Evolutionary conservation across 139 green algal species (phyloP).

Genomic region (Trebouxia sp.): DNA sequence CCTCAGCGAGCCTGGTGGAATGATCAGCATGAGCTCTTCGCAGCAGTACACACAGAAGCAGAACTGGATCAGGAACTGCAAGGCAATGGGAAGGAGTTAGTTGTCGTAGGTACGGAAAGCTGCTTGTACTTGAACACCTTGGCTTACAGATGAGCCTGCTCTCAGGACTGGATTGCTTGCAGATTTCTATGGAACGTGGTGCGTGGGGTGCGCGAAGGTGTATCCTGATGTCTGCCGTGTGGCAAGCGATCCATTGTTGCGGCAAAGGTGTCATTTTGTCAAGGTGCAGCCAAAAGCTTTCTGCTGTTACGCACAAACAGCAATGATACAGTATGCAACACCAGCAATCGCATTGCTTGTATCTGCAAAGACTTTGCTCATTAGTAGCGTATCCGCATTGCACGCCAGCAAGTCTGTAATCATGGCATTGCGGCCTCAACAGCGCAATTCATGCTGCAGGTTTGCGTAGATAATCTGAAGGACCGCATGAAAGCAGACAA

Average conservation of each 20-base stretch:
- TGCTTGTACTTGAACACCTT: not conserved
- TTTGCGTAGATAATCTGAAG: not conserved
- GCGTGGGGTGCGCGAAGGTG: not conserved
- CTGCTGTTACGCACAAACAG: too few species aligned
- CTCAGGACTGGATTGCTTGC: not conserved
- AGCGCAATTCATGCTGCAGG: not conserved
- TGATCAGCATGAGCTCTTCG: not conserved
- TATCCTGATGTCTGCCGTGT: slow-evolving; percentile 10
- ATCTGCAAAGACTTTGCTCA: too few species aligned
- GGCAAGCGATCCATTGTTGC: not conserved
- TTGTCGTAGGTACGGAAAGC: not conserved
- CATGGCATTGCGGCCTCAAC: too few species aligned
- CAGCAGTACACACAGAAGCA: not conserved
- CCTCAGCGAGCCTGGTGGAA: slow-evolving; percentile 19
- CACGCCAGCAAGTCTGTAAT: too few species aligned
- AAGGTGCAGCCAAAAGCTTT: too few species aligned
- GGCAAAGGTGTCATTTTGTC: slow-evolving; percentile 4
- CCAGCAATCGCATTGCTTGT: too few species aligned
- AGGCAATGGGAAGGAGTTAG: not conserved
- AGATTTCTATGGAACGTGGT: slow-evolving; percentile 5
- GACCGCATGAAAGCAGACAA: slow-evolving; percentile 14
- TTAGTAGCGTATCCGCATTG: too few species aligned
- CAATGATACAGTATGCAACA: too few species aligned
- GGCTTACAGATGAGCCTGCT: too few species aligned
- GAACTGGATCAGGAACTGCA: not conserved